These are phyloP conservation scores for Penicillium sp. DNA, from an alignment of 2,329 filamentous ascomycete species.

Conservation along the genomic window DNA sequence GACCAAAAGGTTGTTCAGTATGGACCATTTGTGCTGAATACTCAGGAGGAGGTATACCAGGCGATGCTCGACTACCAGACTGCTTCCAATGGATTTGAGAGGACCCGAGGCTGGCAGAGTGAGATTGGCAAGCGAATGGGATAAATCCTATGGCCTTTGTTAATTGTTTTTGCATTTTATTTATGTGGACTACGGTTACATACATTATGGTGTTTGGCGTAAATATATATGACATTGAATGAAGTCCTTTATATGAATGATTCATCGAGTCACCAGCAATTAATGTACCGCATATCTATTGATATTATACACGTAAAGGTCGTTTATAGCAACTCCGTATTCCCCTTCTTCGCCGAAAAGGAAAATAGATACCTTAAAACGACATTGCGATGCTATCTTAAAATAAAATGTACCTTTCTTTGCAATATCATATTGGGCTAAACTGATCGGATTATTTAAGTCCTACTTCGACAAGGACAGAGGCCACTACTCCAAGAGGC, in stretches of 20 bases:
- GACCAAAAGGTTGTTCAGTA: conserved; percentile 81
- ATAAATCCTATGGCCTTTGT: background rate
- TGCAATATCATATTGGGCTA: background rate
- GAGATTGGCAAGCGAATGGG: conserved; percentile 81
- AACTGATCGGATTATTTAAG: background rate
- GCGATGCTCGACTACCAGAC: conserved; percentile 74
- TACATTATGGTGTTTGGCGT: background rate
- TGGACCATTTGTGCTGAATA: conserved; percentile 77
- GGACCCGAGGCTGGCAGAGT: conserved; percentile 74
- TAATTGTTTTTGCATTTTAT: background rate
- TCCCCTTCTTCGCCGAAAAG: no score
- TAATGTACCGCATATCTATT: background rate
- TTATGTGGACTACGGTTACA: background rate
- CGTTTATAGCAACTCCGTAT: background rate
- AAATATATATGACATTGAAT: background rate
- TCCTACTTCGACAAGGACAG: background rate
- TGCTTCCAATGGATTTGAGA: conserved; percentile 74
- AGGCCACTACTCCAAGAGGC: background rate
- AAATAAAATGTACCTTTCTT: no score
- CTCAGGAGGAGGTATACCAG: conserved; percentile 70
- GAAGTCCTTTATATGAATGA: background rate
- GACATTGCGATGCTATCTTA: no score
- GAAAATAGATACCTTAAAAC: no score
- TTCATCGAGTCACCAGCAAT: no score
- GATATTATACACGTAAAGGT: background rate